These are phyloP conservation scores for Bryum argenteum DNA, from an alignment of 225 moss, liverwort and hornwort species.

Conservation along the genomic window DNA sequence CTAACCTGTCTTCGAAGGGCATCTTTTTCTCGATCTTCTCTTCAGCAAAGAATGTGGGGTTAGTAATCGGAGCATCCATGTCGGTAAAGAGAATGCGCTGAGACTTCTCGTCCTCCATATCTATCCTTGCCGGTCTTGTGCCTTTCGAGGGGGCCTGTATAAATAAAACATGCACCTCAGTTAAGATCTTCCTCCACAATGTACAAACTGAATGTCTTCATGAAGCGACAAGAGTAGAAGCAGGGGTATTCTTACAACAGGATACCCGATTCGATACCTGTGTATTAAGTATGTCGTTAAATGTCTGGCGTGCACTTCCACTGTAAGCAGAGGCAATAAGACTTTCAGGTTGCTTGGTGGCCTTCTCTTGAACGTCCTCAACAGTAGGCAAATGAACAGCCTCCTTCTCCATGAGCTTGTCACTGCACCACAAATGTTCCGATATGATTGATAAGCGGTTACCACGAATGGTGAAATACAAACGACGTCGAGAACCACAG, in stretches of 20 bases:
- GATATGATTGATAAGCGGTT: not conserved
- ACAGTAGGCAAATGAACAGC: slow-evolving; percentile 32
- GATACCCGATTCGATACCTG: slow-evolving; percentile 26
- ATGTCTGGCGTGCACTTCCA: not conserved
- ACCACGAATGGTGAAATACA: not conserved
- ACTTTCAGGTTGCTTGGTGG: slow-evolving; percentile 38
- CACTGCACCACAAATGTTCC: slow-evolving; percentile 20
- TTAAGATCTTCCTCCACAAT: not conserved
- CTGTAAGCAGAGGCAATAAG: slow-evolving; percentile 14
- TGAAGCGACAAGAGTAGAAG: not conserved
- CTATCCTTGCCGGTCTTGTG: slow-evolving; percentile 38
- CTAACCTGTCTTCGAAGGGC: slow-evolving; percentile 29
- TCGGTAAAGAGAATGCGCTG: slow-evolving; percentile 44
- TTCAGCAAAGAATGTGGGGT: slow-evolving; percentile 34
- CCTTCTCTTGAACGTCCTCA: slow-evolving; percentile 30
- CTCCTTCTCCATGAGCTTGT: slow-evolving; percentile 32
- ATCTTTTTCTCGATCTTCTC: slow-evolving; percentile 25
- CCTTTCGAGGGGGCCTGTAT: slow-evolving; percentile 47
- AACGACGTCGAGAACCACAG: not conserved
- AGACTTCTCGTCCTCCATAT: slow-evolving; percentile 42
- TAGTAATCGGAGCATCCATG: slow-evolving; percentile 27
- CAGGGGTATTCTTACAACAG: not conserved
- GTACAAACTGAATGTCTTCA: not conserved
- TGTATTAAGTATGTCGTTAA: slow-evolving; percentile 30
- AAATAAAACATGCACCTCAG: not conserved